Evolutionary conservation across 192 early-diverging fungal genomes (phyloP), one percentile per base, ranked within the genome.

Genomic region (Backusella mclennaniae): DNA sequence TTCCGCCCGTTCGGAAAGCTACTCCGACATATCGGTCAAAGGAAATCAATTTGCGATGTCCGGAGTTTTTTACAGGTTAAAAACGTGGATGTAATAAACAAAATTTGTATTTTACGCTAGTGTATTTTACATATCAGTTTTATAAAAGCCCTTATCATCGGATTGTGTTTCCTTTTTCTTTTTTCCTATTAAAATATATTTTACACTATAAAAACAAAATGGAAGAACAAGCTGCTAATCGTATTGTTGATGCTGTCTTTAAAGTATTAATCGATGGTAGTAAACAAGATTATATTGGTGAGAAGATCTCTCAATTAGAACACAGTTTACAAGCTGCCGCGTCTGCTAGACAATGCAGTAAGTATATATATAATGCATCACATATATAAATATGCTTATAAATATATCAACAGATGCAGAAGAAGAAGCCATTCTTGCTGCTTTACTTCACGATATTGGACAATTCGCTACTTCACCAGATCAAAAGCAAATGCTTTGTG

Each of bases 381-480:
- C 4, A 8, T 15, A 3, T 17, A 63, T 63, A 21, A 21, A 39
- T 23, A 17, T 33, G 49, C 17, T 33, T 35, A 21, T 12, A 35
- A 12, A 33, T 23, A 44, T 75, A 8, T 33, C 26, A 39, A 31
- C 38, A 80, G 74, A 73, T 19, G 82, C 85, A 9, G 87, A 87
- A 66, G 79, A 87, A 3, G 87, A 87, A 68, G 82, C 84, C 1
- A 78, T 88, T 7, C 49, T 90, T 19, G 89, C 89, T 6, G 86
- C 87, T 11, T 76, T 90, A 6, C 79, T 90, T 1, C 89, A 88
- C 67, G 89, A 90, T 69, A 86, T 90, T 75, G 89, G 89, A 39
- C 89, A 88, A 23, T 87, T 90, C 36, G 81, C 83, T 59, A 79
- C 86, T n/a, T 77, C 84, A 8, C 72, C 77, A 14, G 83, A 87